A percentile compares a stretch with the other conserved stretches of the same genome.
phyloP scores from a whole-genome alignment of 495 filamentous ascomycete species.

The Podospora bellae-mahoneyi region DNA sequence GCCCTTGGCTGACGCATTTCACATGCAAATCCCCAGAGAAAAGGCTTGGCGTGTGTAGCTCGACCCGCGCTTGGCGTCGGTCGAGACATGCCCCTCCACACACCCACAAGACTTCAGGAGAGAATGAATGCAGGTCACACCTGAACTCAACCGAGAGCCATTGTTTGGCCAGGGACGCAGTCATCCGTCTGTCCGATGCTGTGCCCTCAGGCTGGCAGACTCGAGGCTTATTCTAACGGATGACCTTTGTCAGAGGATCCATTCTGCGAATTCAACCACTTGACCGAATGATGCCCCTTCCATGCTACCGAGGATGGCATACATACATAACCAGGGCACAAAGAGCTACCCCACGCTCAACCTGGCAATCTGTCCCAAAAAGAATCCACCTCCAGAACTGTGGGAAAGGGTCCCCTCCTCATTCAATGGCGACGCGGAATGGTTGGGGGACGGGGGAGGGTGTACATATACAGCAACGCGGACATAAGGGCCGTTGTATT shows the following conservation, averaged over 20 bases:
- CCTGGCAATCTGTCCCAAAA: too few relatives aligned
- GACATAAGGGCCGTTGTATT: not conserved
- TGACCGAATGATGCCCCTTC: slow-evolving; percentile 13
- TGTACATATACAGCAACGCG: not conserved
- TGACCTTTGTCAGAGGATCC: not conserved
- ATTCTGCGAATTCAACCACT: not conserved
- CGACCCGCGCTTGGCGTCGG: not conserved
- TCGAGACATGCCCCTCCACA: not conserved
- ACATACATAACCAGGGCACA: not conserved
- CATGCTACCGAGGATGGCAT: slow-evolving; percentile 16
- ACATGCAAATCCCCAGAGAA: not conserved
- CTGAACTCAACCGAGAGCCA: not conserved
- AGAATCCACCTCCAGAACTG: slow-evolving; percentile 2
- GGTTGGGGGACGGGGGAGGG: too few relatives aligned
- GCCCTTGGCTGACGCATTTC: slow-evolving; percentile 5
- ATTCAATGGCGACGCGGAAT: not conserved
- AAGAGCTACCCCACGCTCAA: slow-evolving; percentile 3
- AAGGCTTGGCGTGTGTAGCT: not conserved
- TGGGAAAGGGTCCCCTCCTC: not conserved
- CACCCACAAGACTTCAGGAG: not conserved
- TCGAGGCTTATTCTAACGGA: not conserved
- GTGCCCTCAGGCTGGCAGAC: not conserved
- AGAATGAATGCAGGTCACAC: not conserved
- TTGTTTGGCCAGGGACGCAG: not conserved
- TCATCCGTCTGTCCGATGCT: not conserved